Conservation (phyloP, 768 basidiomycete genomes). For the Leccinum obscurum region DNA sequence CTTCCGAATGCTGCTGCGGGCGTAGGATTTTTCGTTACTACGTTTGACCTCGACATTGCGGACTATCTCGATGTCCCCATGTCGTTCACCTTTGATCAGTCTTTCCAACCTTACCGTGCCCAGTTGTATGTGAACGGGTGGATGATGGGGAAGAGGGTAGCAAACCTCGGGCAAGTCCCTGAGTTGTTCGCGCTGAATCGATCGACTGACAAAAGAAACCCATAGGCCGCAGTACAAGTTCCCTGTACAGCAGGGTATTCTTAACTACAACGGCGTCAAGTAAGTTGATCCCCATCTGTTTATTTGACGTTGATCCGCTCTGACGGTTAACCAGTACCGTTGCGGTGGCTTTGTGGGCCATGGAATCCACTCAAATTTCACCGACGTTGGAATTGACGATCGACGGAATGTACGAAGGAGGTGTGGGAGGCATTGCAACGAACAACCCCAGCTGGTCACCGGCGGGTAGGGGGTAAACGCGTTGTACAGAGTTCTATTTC, state of each 20-base stretch:
- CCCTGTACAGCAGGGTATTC: slow-evolving; percentile 81
- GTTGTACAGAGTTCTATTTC: not conserved
- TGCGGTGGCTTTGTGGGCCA: slow-evolving; percentile 68
- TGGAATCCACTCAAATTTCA: slow-evolving; percentile 48
- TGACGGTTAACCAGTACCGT: slow-evolving; percentile 42
- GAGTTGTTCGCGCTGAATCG: not conserved
- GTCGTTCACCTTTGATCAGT: slow-evolving; percentile 69
- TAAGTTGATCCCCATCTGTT: slow-evolving; percentile 26
- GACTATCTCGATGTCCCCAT: slow-evolving; percentile 63
- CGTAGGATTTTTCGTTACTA: slow-evolving; percentile 80
- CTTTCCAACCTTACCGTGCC: slow-evolving; percentile 67
- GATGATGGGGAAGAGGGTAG: slow-evolving; percentile 85
- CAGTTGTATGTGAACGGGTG: slow-evolving; percentile 83
- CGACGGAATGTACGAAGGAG: slow-evolving; percentile 63
- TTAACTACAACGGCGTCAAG: slow-evolving; percentile 74
- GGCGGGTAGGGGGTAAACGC: slow-evolving; percentile 19
- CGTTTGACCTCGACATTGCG: slow-evolving; percentile 63
- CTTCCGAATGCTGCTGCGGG: slow-evolving; percentile 61
- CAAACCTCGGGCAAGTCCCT: slow-evolving; percentile 58
- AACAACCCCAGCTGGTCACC: slow-evolving; percentile 63
- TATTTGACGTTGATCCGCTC: not conserved
- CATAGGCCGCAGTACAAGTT: slow-evolving; percentile 74
- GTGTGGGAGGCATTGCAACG: slow-evolving; percentile 53
- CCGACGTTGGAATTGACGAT: slow-evolving; percentile 56
- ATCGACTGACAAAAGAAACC: slow-evolving; percentile 5